Percentiles rank a stretch among this genome's conserved stretches.
These are phyloP conservation scores for Oidium heveae DNA, from an alignment of 2,329 filamentous ascomycete genomes.

Conservation along the genomic window DNA sequence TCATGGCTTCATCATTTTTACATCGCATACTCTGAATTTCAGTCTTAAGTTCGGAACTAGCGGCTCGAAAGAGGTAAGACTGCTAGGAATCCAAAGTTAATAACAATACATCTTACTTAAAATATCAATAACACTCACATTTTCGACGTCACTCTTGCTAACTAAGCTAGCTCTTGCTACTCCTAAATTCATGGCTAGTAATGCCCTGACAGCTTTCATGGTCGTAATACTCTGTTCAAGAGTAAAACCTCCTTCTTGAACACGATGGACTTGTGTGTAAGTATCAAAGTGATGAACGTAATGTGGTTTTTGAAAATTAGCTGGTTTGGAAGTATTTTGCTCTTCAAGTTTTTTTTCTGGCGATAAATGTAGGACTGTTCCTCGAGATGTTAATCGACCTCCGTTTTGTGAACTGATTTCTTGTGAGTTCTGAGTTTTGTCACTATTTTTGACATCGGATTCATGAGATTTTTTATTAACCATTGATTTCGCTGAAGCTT, in stretches of 20 bases:
- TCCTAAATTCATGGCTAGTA: slow-evolving; percentile 57
- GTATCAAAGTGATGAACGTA: slow-evolving; percentile 96
- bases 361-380: slow-evolving; percentile 24
- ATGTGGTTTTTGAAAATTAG: slow-evolving; percentile 45
- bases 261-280: slow-evolving; percentile 63
- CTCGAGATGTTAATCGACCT: slow-evolving; percentile 18
- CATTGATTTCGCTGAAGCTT: slow-evolving; percentile 2
- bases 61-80: slow-evolving; percentile 78
- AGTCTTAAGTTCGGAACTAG: slow-evolving; percentile 72
- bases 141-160: slow-evolving; percentile 80
- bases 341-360: slow-evolving; percentile 17
- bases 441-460: neutral
- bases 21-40: slow-evolving; percentile 62
- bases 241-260: slow-evolving; percentile 46
- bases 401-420: neutral
- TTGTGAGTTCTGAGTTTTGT: neutral
- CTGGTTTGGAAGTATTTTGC: slow-evolving; percentile 23
- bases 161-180: slow-evolving; percentile 59
- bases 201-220: slow-evolving; percentile 73
- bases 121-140: slow-evolving; percentile 19
- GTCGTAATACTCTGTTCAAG: slow-evolving; percentile 51
- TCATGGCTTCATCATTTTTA: slow-evolving; percentile 53
- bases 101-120: neutral
- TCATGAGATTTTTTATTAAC: slow-evolving; percentile 2
- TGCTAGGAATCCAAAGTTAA: slow-evolving; percentile 23